These are phyloP conservation scores for Ilyonectria mors-panacis DNA, from an alignment of 2,329 filamentous ascomycete species.

Conservation along the genomic window DNA sequence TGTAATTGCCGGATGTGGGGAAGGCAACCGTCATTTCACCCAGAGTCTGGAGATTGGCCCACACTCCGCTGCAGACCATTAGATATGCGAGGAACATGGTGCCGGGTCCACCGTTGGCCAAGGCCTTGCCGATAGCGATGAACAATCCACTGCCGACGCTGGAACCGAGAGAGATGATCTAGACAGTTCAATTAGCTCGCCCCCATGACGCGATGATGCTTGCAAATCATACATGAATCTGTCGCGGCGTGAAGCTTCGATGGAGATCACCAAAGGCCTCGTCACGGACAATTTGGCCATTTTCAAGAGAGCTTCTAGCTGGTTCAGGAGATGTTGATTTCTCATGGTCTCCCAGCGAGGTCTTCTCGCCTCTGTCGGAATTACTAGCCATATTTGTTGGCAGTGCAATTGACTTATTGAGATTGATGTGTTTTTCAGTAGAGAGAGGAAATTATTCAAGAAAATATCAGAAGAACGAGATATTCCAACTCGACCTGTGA, in stretches of 20 bases:
- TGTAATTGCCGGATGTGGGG: constrained; percentile 38
- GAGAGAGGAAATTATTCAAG: not conserved
- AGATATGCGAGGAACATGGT: constrained; percentile 40
- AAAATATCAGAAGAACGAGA: not conserved
- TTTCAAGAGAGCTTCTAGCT: constrained; percentile 7
- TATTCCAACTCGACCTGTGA: not conserved
- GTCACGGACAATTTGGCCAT: constrained; percentile 9
- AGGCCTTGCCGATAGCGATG: constrained; percentile 36
- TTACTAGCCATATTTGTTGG: constrained; percentile 3
- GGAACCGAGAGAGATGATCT: constrained; percentile 40
- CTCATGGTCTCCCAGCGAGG: constrained; percentile 1
- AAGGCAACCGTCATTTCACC: constrained; percentile 41
- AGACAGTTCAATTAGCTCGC: not conserved
- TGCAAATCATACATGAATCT: constrained; percentile 2
- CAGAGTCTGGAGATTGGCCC: constrained; percentile 37
- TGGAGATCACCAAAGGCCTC: constrained; percentile 8
- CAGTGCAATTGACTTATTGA: not conserved
- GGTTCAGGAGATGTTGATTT: constrained; percentile 1
- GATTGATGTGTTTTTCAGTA: not conserved
- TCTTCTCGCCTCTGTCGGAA: constrained; percentile 2
- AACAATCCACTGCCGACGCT: constrained; percentile 40
- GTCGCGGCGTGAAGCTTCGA: constrained; percentile 12
- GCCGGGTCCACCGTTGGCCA: constrained; percentile 38
- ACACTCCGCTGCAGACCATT: constrained; percentile 37
- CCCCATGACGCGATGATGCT: not conserved